phyloP scores from a whole-genome alignment of 129 eudicot species.

The Flaveria bidentis region DNA sequence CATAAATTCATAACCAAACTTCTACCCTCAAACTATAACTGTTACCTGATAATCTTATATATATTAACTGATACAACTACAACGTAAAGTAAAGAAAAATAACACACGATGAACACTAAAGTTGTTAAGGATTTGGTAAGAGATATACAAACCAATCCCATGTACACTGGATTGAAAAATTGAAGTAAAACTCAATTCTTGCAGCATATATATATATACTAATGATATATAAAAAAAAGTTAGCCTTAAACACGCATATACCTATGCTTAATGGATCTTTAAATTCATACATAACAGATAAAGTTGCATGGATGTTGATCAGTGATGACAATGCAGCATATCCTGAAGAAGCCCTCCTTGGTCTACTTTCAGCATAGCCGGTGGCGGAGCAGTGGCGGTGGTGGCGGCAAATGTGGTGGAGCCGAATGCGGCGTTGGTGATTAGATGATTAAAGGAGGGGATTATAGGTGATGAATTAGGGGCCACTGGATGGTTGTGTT shows the following conservation, averaged over 20 bases:
- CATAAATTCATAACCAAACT: neutral
- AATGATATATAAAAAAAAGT: neutral
- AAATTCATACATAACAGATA: neutral
- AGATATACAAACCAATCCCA: constrained; percentile 18
- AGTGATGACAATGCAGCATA: constrained; percentile 18
- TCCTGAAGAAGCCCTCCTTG: constrained; percentile 40
- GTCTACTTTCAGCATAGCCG: constrained; percentile 20
- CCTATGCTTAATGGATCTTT: neutral
- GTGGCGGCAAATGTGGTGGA: neutral
- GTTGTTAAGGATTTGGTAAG: neutral
- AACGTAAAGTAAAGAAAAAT: neutral
- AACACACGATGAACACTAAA: neutral
- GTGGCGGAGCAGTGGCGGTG: constrained; percentile 9
- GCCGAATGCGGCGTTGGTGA: neutral
- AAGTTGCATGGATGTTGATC: neutral
- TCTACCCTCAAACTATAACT: neutral
- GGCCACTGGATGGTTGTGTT: constrained; percentile 60
- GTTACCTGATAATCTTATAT: neutral
- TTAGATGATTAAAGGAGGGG: constrained; percentile 11
- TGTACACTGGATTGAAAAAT: neutral
- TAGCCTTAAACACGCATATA: constrained; percentile 16
- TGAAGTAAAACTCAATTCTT: constrained; percentile 25
- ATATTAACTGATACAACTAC: neutral
- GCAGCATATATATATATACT: constrained; percentile 19
- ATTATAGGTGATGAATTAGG: constrained; percentile 4